phyloP scores from a whole-genome alignment of 140 eudicot genomes.

The Stevia rebaudiana region DNA sequence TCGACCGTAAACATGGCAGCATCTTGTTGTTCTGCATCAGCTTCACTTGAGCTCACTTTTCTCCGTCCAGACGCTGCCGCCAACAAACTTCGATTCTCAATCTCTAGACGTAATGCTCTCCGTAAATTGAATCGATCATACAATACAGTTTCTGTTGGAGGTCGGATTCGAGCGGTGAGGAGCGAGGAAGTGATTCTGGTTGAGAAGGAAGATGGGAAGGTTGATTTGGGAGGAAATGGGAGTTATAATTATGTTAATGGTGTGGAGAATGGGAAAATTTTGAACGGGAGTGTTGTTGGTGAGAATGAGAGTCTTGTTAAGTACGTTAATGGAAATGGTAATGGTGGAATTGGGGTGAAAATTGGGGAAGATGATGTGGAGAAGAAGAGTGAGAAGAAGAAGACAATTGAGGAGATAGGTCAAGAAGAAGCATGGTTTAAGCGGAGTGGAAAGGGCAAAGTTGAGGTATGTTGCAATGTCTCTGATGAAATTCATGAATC shows the following conservation, averaged over 20 bases:
- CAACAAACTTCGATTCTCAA: constrained; percentile 28
- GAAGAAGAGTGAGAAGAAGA: constrained; percentile 41
- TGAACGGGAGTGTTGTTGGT: constrained; percentile 37
- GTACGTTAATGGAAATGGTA: constrained; percentile 58
- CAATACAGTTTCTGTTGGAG: constrained; percentile 1
- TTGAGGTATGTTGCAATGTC: constrained; percentile 46
- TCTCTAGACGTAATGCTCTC: constrained; percentile 20
- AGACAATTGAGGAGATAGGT: constrained; percentile 85
- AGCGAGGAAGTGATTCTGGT: constrained; percentile 47
- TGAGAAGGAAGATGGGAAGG: constrained; percentile 44
- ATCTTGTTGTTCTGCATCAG: constrained; percentile 24
- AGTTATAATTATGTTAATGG: constrained; percentile 35
- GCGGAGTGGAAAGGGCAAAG: constrained; percentile 23
- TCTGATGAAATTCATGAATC: background rate
- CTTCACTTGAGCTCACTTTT: constrained; percentile 37
- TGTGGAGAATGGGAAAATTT: constrained; percentile 28
- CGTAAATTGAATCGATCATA: background rate
- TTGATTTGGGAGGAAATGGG: constrained; percentile 51
- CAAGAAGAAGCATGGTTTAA: constrained; percentile 99
- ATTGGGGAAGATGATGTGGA: constrained; percentile 28
- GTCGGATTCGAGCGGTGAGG: constrained; percentile 36
- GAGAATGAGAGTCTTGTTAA: constrained; percentile 47
- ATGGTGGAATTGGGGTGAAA: constrained; percentile 18
- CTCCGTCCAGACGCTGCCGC: constrained; percentile 34
- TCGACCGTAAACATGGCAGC: constrained; percentile 14